Conservation (phyloP, 768 basidiomycete genomes). For the Rhodosporidiobolus sp. region DNA sequence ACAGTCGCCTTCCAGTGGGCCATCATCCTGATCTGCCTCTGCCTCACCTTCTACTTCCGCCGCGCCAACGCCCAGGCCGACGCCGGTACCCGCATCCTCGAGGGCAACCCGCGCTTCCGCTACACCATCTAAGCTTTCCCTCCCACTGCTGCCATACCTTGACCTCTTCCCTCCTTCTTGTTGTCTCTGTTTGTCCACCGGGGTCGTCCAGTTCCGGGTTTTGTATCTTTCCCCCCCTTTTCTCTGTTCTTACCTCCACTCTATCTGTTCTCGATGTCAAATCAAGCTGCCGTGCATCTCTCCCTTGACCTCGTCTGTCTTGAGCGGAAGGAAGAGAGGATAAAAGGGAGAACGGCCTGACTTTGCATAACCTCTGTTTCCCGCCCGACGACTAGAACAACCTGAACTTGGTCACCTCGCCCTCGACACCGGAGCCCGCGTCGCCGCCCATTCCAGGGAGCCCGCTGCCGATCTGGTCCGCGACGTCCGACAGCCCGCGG, state of each 20-base stretch:
- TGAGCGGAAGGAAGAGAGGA: neutral
- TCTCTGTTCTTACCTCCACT: neutral
- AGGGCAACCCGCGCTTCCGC: conserved; percentile 37
- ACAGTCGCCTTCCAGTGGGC: conserved; percentile 32
- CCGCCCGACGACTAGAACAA: neutral
- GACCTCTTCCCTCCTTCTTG: neutral
- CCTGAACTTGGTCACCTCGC: neutral
- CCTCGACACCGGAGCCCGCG: neutral
- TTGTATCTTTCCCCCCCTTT: no score
- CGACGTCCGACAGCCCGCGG: conserved; percentile 3
- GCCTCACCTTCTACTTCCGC: conserved; percentile 31
- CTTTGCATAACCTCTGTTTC: neutral
- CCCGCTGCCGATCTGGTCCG: conserved; percentile 1
- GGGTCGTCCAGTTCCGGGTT: no score
- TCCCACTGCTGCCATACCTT: neutral
- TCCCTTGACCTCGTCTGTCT: no score
- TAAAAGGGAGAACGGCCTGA: no score
- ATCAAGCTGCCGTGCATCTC: no score
- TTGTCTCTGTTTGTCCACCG: neutral
- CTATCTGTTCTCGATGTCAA: neutral
- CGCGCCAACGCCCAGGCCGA: conserved; percentile 33
- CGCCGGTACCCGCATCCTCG: conserved; percentile 17
- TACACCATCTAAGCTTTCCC: conserved; percentile 38
- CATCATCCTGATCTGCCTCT: conserved; percentile 19
- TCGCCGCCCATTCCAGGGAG: neutral